Percentiles rank a stretch among this genome's conserved stretches.
These are phyloP conservation scores for Euptelea pleiosperma DNA, from an alignment of 164 flowering plant genomes.

Conservation along the genomic window DNA sequence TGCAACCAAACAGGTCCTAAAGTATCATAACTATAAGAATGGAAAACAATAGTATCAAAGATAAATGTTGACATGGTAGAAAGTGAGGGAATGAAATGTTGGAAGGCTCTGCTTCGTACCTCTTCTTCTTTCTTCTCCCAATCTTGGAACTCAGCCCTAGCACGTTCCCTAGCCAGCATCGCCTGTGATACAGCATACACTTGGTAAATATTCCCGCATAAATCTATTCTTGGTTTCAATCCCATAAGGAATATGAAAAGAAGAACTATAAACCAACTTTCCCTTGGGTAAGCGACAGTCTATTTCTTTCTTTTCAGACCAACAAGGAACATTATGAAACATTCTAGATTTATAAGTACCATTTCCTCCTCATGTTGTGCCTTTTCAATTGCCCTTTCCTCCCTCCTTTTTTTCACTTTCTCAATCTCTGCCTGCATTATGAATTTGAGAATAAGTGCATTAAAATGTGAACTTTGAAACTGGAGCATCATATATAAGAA, in stretches of 20 bases:
- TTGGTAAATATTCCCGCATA: not conserved
- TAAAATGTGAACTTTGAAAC: not conserved
- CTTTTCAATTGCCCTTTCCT: slow-evolving; percentile 92
- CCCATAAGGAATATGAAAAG: not conserved
- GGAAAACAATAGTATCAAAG: too few species aligned
- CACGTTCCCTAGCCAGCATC: slow-evolving; percentile 86
- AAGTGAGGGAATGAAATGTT: not conserved
- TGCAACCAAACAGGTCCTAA: too few species aligned
- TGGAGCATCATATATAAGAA: not conserved
- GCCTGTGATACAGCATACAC: slow-evolving; percentile 38
- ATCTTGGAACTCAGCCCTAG: slow-evolving; percentile 94
- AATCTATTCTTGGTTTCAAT: not conserved
- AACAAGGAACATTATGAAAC: too few species aligned
- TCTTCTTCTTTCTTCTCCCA: slow-evolving; percentile 99
- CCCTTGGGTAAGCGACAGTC: not conserved
- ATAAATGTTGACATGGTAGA: too few species aligned
- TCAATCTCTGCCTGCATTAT: slow-evolving; percentile 78
- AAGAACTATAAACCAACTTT: not conserved
- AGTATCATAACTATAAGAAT: not conserved
- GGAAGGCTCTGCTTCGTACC: slow-evolving; percentile 34
- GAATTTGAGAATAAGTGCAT: slow-evolving; percentile 4
- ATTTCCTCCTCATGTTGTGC: slow-evolving; percentile 95
- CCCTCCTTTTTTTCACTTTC: slow-evolving; percentile 93
- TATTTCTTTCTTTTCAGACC: not conserved
- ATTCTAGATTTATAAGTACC: slow-evolving; percentile 40